phyloP scores from a whole-genome alignment of 2,329 filamentous ascomycete genomes.

The Scolecobasidium constrictum region DNA sequence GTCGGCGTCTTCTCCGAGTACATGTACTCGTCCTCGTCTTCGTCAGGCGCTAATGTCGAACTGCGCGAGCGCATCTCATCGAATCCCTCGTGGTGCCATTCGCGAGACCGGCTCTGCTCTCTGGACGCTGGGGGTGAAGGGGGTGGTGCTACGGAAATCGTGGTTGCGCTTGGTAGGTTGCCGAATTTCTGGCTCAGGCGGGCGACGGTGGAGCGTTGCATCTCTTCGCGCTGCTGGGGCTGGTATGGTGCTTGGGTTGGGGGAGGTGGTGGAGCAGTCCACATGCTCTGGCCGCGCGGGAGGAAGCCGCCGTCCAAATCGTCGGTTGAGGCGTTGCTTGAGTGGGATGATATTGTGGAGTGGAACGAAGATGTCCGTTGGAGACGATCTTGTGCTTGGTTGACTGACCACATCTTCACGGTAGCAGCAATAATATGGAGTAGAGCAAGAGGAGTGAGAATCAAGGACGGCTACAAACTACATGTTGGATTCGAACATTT shows the following conservation, averaged over 20 bases:
- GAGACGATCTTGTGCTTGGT: not conserved
- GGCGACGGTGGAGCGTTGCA: not conserved
- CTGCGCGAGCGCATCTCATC: slow-evolving; percentile 18
- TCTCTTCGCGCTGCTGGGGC: not conserved
- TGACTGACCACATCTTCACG: not conserved
- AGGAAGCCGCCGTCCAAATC: slow-evolving; percentile 4
- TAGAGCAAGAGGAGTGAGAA: too few species aligned
- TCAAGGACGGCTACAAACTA: too few species aligned
- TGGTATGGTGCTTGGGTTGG: too few species aligned
- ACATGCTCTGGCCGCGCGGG: not conserved
- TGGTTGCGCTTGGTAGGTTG: too few species aligned
- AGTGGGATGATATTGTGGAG: not conserved
- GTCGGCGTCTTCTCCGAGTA: slow-evolving; percentile 21
- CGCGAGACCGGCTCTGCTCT: slow-evolving; percentile 9
- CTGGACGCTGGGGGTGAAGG: not conserved
- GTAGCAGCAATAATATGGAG: too few species aligned
- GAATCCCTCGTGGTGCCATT: slow-evolving; percentile 20
- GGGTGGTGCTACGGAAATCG: not conserved
- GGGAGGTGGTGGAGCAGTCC: too few species aligned
- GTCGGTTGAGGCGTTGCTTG: not conserved
- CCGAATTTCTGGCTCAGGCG: slow-evolving; percentile 2
- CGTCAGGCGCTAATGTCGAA: slow-evolving; percentile 22
- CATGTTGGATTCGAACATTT: too few species aligned
- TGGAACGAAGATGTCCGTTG: not conserved
- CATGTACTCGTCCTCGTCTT: slow-evolving; percentile 16